These are phyloP conservation scores for Posidonia oceanica DNA, from an alignment of 116 monocot species.

Conservation along the genomic window DNA sequence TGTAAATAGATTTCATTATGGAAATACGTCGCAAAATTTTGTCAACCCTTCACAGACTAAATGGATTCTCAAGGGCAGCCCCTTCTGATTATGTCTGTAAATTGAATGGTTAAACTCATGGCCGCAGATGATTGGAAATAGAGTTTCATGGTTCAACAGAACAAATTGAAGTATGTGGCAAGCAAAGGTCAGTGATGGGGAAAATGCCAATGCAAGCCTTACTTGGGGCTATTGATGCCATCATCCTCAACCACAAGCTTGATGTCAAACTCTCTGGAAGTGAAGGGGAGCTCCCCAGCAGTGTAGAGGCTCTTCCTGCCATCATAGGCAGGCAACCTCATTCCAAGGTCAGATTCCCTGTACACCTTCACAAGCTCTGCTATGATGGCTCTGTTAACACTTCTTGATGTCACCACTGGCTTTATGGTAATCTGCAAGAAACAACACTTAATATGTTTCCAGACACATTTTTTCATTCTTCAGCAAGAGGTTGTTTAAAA, in stretches of 20 bases:
- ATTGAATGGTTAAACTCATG: no score
- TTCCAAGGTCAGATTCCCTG: conserved; percentile 42
- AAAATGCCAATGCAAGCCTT: background rate
- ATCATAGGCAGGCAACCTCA: conserved; percentile 53
- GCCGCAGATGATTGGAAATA: no score
- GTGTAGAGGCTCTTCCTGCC: conserved; percentile 58
- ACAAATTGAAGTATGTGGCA: no score
- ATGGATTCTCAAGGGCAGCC: no score
- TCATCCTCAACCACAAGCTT: conserved; percentile 32
- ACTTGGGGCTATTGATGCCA: conserved; percentile 16
- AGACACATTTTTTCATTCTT: background rate
- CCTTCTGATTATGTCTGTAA: no score
- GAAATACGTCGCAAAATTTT: no score
- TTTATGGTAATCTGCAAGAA: conserved; percentile 38
- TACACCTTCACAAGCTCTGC: conserved; percentile 34
- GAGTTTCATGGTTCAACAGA: no score
- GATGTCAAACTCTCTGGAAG: conserved; percentile 40
- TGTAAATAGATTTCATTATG: no score
- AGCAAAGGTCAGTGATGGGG: no score
- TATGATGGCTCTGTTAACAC: conserved; percentile 36
- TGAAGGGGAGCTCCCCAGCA: conserved; percentile 53
- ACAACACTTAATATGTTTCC: background rate
- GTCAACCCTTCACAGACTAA: no score
- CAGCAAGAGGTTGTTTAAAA: background rate
- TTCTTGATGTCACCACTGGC: conserved; percentile 35